phyloP scores from a whole-genome alignment of 176 grass and related monocot genomes.

The Thalia dealbata region DNA sequence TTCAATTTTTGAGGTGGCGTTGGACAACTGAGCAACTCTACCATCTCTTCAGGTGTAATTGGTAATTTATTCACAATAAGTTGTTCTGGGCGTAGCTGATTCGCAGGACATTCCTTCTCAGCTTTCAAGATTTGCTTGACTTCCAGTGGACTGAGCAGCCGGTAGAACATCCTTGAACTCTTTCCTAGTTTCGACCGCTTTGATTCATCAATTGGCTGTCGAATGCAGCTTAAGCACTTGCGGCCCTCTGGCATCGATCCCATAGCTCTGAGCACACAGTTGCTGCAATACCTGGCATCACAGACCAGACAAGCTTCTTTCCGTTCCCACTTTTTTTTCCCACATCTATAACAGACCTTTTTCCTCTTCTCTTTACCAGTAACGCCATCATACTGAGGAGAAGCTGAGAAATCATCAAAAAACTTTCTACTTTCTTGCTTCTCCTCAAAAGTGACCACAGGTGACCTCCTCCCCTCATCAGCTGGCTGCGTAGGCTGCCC shows the following conservation, averaged over 20 bases:
- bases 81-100: slow-evolving; percentile 82
- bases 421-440: slow-evolving; percentile 46
- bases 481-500: slow-evolving; percentile 12
- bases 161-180: slow-evolving; percentile 50
- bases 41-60: slow-evolving; percentile 60
- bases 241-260: slow-evolving; percentile 93
- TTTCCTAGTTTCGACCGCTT: slow-evolving; percentile 77
- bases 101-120: slow-evolving; percentile 89
- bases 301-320: slow-evolving; percentile 89
- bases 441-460: slow-evolving; percentile 65
- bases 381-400: slow-evolving; percentile 35
- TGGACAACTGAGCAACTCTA: slow-evolving; percentile 56
- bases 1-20: slow-evolving; percentile 76
- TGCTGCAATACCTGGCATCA: slow-evolving; percentile 50
- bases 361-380: slow-evolving; percentile 45
- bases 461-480: slow-evolving; percentile 30
- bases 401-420: slow-evolving; percentile 22
- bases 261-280: slow-evolving; percentile 83
- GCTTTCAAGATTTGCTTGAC: slow-evolving; percentile 86
- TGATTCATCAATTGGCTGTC: slow-evolving; percentile 55
- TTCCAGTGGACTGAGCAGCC: slow-evolving; percentile 66
- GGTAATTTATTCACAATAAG: slow-evolving; percentile 57
- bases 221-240: slow-evolving; percentile 77
- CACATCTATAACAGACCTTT: slow-evolving; percentile 48
- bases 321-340: slow-evolving; percentile 84